phyloP scores from a whole-genome alignment of 1,139 yeast species.

The Suhomyces bolitotheri region DNA sequence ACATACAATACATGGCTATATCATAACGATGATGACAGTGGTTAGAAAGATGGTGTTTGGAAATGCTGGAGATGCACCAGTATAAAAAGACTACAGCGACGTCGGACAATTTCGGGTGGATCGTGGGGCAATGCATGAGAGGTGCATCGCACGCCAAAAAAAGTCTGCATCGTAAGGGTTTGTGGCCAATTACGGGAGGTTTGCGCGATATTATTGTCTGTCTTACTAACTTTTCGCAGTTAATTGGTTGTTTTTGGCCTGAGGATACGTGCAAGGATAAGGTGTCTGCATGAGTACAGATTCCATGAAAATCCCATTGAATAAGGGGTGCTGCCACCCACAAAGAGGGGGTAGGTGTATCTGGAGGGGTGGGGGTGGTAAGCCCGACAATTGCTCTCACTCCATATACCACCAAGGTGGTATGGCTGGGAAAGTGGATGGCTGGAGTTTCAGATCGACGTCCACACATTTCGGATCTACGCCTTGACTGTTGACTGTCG shows the following conservation, averaged over 20 bases:
- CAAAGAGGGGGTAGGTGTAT: too few species aligned
- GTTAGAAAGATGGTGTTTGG: neutral
- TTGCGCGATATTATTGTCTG: neutral
- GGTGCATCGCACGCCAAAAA: constrained; percentile 5
- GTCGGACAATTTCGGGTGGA: constrained; percentile 14
- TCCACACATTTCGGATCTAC: too few species aligned
- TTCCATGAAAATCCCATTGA: neutral
- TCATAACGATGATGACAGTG: constrained; percentile 10
- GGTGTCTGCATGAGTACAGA: neutral
- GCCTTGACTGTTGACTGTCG: too few species aligned
- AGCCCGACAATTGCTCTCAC: too few species aligned
- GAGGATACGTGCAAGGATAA: neutral
- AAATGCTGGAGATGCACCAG: constrained; percentile 3
- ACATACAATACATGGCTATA: constrained; percentile 15
- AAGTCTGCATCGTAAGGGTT: constrained; percentile 6
- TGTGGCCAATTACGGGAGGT: constrained; percentile 1
- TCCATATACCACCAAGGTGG: too few species aligned
- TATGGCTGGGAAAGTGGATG: too few species aligned
- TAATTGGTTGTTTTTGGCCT: constrained; percentile 3
- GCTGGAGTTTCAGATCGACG: too few species aligned
- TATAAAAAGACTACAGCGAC: constrained; percentile 4
- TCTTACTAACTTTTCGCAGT: neutral
- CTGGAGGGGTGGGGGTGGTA: too few species aligned
- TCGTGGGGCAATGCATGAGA: constrained; percentile 11
- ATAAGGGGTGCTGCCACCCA: too few species aligned